Evolutionary conservation across 805 yeast genomes (phyloP).

Genomic region (Suhomyces sp.): DNA sequence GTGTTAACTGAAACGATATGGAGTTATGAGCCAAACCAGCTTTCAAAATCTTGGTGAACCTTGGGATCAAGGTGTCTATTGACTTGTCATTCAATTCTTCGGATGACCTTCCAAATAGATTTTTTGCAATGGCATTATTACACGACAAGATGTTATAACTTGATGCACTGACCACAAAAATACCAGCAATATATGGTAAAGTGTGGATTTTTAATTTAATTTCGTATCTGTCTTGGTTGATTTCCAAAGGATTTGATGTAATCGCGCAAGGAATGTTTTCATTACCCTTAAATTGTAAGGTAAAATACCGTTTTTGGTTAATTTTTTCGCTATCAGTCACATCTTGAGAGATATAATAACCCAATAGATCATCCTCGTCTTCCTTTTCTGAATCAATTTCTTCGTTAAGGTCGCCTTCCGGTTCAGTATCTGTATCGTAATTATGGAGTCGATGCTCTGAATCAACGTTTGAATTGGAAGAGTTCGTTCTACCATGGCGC

Average conservation of each 20-base stretch:
- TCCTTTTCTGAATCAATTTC: slow-evolving; percentile 8
- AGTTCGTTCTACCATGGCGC: slow-evolving; percentile 2
- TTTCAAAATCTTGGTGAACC: slow-evolving; percentile 49
- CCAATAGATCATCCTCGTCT: slow-evolving; percentile 13
- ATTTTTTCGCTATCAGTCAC: slow-evolving; percentile 33
- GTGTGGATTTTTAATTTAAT: slow-evolving; percentile 69
- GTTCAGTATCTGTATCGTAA: background rate
- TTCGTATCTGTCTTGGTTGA: slow-evolving; percentile 38
- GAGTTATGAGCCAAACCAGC: slow-evolving; percentile 34
- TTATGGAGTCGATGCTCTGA: background rate
- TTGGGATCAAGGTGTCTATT: slow-evolving; percentile 62
- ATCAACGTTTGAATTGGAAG: slow-evolving; percentile 1
- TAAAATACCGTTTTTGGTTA: slow-evolving; percentile 63
- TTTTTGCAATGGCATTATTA: slow-evolving; percentile 74
- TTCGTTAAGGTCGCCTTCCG: background rate
- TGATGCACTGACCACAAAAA: slow-evolving; percentile 62
- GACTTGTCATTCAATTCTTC: slow-evolving; percentile 40
- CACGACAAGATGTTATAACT: slow-evolving; percentile 60
- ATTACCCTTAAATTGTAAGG: slow-evolving; percentile 41
- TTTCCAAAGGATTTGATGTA: slow-evolving; percentile 56
- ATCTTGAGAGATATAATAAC: slow-evolving; percentile 20
- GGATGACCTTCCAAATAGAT: slow-evolving; percentile 69
- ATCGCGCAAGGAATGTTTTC: slow-evolving; percentile 73
- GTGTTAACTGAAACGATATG: slow-evolving; percentile 26
- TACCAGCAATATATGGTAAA: slow-evolving; percentile 84